Conservation (phyloP, 2,329 filamentous ascomycete species). For the Fusarium redolens region DNA sequence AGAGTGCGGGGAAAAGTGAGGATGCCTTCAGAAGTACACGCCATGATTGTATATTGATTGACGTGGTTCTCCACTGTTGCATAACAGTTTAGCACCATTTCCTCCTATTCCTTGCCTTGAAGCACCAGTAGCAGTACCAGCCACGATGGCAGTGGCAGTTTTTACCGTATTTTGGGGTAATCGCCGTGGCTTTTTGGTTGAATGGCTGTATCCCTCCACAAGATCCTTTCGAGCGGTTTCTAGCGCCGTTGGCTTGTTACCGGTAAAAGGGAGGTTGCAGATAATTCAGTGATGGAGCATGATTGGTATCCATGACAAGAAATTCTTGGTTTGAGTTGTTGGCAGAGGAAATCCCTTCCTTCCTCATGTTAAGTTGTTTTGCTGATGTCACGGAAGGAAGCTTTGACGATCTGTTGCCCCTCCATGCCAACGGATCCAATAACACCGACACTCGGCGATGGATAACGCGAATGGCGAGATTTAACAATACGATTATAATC, state of each 20-base stretch:
- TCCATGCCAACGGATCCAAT: conserved; percentile 28
- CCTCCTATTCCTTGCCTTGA: background rate
- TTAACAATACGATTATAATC: background rate
- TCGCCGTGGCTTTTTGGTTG: background rate
- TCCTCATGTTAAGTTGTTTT: background rate
- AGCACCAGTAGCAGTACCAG: background rate
- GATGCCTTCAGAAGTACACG: conserved; percentile 20
- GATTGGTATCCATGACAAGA: conserved; percentile 9
- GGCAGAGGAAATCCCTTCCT: conserved; percentile 9
- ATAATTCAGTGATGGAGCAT: conserved; percentile 1
- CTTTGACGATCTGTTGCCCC: conserved; percentile 12
- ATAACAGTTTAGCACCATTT: background rate
- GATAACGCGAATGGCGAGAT: conserved; percentile 43
- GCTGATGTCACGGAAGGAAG: conserved; percentile 16
- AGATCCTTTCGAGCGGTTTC: conserved; percentile 46
- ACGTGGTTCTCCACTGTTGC: conserved; percentile 18
- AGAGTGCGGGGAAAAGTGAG: conserved; percentile 35
- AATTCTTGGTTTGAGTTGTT: conserved; percentile 17
- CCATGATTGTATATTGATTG: background rate
- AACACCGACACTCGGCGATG: conserved; percentile 40
- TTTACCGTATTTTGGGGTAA: conserved; percentile 33
- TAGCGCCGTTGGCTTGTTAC: conserved; percentile 34
- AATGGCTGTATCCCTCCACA: conserved; percentile 11
- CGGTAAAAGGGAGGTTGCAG: conserved; percentile 45
- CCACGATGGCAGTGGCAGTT: background rate